phyloP scores from a whole-genome alignment of 305 asterid species.

The Fraxinus paxiana region DNA sequence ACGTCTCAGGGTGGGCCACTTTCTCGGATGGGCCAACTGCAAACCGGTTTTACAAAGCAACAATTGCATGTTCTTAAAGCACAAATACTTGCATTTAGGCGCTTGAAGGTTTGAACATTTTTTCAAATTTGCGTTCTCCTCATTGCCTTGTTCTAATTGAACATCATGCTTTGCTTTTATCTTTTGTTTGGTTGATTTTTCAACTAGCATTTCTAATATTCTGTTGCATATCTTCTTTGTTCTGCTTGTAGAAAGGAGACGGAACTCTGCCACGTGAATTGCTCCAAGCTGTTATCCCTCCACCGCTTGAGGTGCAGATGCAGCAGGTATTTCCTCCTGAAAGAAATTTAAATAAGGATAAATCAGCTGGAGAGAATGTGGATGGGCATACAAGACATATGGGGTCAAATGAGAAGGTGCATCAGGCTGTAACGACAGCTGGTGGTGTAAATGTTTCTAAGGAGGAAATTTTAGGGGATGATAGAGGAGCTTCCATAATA shows the following conservation, averaged over 20 bases:
- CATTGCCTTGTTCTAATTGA: slow-evolving; percentile 16
- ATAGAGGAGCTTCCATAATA: slow-evolving; percentile 37
- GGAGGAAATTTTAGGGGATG: slow-evolving; percentile 57
- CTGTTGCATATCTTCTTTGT: slow-evolving; percentile 24
- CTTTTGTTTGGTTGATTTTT: slow-evolving; percentile 17
- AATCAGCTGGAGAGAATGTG: slow-evolving; percentile 40
- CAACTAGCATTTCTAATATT: slow-evolving; percentile 12
- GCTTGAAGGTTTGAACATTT: slow-evolving; percentile 66
- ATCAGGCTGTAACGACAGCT: slow-evolving; percentile 38
- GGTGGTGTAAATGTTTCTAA: slow-evolving; percentile 40
- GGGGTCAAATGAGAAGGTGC: slow-evolving; percentile 59
- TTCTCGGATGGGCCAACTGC: slow-evolving; percentile 45
- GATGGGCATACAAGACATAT: slow-evolving; percentile 50
- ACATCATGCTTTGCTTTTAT: neutral
- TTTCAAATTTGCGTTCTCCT: slow-evolving; percentile 9
- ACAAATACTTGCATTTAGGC: slow-evolving; percentile 94
- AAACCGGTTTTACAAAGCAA: slow-evolving; percentile 74
- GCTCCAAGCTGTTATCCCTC: slow-evolving; percentile 87
- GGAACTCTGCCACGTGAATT: slow-evolving; percentile 81
- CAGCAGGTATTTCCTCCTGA: slow-evolving; percentile 48
- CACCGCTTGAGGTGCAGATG: slow-evolving; percentile 64
- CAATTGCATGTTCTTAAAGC: slow-evolving; percentile 93
- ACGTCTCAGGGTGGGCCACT: slow-evolving; percentile 49
- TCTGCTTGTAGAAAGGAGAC: slow-evolving; percentile 77
- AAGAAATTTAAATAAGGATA: slow-evolving; percentile 51